Percentiles rank a stretch among this genome's conserved stretches.
Evolutionary conservation across 2,329 filamentous ascomycete species (phyloP).

Genomic region (Epichloe hybrida): DNA sequence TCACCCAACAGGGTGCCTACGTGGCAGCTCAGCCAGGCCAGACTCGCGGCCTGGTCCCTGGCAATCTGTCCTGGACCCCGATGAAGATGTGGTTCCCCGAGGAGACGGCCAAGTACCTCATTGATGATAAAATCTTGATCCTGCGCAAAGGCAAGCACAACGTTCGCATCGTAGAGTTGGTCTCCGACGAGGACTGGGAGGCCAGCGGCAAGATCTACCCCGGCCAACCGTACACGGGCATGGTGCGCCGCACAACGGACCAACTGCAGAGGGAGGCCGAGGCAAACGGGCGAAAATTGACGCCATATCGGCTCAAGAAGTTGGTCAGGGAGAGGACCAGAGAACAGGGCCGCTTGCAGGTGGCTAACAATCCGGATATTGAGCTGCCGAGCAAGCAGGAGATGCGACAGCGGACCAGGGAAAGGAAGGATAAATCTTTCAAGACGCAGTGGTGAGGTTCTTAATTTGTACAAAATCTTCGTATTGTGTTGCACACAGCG

Average conservation of each 20-base stretch:
- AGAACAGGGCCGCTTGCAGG: constrained; percentile 11
- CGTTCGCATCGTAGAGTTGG: constrained; percentile 45
- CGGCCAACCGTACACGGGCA: constrained; percentile 37
- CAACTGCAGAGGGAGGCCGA: constrained; percentile 23
- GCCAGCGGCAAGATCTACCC: constrained; percentile 36
- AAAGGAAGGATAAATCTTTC: neutral
- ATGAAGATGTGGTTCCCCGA: constrained; percentile 45
- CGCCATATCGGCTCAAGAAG: constrained; percentile 14
- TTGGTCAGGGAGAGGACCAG: constrained; percentile 13
- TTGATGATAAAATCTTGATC: constrained; percentile 45
- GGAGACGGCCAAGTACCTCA: constrained; percentile 46
- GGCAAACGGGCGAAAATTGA: constrained; percentile 15
- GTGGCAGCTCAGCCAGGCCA: constrained; percentile 39
- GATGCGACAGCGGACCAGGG: constrained; percentile 14
- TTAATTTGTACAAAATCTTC: neutral
- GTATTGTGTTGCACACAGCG: neutral
- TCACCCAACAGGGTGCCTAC: constrained; percentile 42
- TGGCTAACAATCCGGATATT: constrained; percentile 28
- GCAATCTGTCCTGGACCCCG: constrained; percentile 45
- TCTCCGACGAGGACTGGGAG: constrained; percentile 41
- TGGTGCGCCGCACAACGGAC: constrained; percentile 29
- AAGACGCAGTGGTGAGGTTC: neutral
- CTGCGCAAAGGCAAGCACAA: constrained; percentile 52
- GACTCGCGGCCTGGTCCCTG: constrained; percentile 29
- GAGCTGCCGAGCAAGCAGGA: constrained; percentile 25